Conservation (phyloP, 2,329 filamentous ascomycete species). For the Colletotrichum magnum region DNA sequence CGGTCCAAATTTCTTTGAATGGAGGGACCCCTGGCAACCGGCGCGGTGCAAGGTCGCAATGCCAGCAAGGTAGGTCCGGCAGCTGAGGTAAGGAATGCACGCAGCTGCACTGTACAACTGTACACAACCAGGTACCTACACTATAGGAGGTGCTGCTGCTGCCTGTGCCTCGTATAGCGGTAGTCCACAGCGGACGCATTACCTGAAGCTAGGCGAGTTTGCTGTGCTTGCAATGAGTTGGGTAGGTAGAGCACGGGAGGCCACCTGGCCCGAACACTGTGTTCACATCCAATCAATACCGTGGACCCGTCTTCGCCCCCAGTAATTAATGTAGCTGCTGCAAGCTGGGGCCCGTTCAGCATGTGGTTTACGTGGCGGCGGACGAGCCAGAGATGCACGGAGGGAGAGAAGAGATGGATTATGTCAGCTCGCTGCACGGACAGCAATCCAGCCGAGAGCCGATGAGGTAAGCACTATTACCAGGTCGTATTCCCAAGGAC, state of each 20-base stretch:
- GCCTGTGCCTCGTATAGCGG: neutral
- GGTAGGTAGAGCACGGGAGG: neutral
- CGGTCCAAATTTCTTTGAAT: conserved; percentile 41
- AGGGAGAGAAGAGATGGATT: neutral
- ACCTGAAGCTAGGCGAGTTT: neutral
- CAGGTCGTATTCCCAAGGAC: no score
- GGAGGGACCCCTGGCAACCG: conserved; percentile 33
- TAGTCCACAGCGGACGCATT: neutral
- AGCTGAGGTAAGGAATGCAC: neutral
- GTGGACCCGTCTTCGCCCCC: neutral
- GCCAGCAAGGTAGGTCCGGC: neutral
- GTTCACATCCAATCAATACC: neutral
- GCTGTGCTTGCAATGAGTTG: neutral
- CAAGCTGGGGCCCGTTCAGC: conserved; percentile 23
- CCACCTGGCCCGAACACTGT: conserved; percentile 24
- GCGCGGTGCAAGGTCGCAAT: neutral
- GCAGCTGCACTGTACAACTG: neutral
- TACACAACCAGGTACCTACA: no score
- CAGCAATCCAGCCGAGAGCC: no score
- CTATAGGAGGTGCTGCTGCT: neutral
- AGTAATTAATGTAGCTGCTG: conserved; percentile 23
- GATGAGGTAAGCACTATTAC: no score
- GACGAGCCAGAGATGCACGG: neutral
- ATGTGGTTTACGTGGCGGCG: conserved; percentile 37
- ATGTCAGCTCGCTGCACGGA: conserved; percentile 7